phyloP scores from a whole-genome alignment of 202 grass and related monocot species.

The Panicum hallii region DNA sequence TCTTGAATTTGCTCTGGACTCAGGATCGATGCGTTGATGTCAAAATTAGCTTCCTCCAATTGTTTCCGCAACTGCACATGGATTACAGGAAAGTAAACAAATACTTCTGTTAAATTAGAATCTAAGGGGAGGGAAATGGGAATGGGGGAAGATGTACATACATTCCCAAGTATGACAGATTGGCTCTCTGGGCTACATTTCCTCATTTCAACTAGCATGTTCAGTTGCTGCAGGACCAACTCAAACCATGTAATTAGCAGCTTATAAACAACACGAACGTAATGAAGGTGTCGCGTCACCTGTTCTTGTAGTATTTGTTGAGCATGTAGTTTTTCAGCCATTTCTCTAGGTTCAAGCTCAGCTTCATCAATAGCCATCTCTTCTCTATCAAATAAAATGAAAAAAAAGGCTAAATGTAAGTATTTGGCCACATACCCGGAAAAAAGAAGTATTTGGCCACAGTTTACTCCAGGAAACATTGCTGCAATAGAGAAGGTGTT shows the following conservation, averaged over 20 bases:
- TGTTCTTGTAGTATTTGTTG: conserved; percentile 67
- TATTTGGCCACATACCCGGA: not conserved
- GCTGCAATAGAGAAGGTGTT: not conserved
- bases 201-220: conserved; percentile 68
- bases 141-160: conserved; percentile 48
- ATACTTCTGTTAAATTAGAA: not conserved
- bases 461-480: not conserved
- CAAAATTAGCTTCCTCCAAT: conserved; percentile 69
- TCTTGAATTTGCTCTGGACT: conserved; percentile 56
- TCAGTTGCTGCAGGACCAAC: conserved; percentile 67
- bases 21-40: conserved; percentile 54
- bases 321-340: conserved; percentile 62
- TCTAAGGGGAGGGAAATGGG: not conserved
- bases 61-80: conserved; percentile 62
- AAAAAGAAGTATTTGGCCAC: not conserved
- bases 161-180: conserved; percentile 62
- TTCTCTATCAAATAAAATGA: conserved; percentile 66
- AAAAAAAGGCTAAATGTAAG: not conserved
- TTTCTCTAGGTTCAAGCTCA: conserved; percentile 66
- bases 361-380: conserved; percentile 89
- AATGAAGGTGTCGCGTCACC: conserved; percentile 34
- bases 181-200: conserved; percentile 65
- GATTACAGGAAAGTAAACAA: conserved; percentile 22
- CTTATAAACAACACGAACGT: not conserved
- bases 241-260: not conserved